These are phyloP conservation scores for Aspergillus carbonarius DNA, from an alignment of 2,329 filamentous ascomycete species.

Conservation along the genomic window DNA sequence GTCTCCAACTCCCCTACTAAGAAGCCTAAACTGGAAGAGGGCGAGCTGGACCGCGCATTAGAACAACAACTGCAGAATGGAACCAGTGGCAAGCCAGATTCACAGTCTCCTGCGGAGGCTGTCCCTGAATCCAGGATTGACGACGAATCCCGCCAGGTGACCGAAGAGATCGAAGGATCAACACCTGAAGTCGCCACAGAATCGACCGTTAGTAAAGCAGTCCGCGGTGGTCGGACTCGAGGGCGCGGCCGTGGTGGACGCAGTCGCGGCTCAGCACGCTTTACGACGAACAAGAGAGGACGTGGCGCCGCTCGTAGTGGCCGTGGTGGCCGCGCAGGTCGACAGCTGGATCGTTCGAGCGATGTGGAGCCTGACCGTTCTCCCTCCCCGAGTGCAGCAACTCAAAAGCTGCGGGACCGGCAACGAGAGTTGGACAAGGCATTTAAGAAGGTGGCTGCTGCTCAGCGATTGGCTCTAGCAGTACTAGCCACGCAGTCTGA, in stretches of 20 bases:
- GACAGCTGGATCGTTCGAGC: constrained; percentile 28
- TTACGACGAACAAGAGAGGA: constrained; percentile 22
- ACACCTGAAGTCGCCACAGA: constrained; percentile 20
- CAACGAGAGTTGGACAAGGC: constrained; percentile 44
- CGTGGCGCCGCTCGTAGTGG: constrained; percentile 31
- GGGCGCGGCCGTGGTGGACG: constrained; percentile 37
- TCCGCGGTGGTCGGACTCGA: constrained; percentile 32
- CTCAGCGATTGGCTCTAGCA: constrained; percentile 42
- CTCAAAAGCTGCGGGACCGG: constrained; percentile 41
- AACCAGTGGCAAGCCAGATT: constrained; percentile 18
- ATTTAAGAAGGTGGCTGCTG: constrained; percentile 43
- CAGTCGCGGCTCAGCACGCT: constrained; percentile 28
- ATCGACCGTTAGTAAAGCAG: constrained; percentile 22
- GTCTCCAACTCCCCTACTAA: constrained; percentile 23
- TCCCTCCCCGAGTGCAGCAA: constrained; percentile 36
- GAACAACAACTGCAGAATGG: constrained; percentile 25
- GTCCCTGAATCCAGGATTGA: constrained; percentile 13
- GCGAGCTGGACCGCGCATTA: constrained; percentile 22
- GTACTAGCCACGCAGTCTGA: constrained; percentile 42
- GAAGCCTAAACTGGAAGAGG: constrained; percentile 34
- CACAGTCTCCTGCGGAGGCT: constrained; percentile 19
- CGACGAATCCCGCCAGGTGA: constrained; percentile 22
- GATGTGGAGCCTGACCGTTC: constrained; percentile 34
- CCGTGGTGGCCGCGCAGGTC: constrained; percentile 25
- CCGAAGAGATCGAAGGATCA: constrained; percentile 25